Base-by-base conservation (phyloP, 2,329 filamentous ascomycete species). In the Claviceps fusiformis region DNA sequence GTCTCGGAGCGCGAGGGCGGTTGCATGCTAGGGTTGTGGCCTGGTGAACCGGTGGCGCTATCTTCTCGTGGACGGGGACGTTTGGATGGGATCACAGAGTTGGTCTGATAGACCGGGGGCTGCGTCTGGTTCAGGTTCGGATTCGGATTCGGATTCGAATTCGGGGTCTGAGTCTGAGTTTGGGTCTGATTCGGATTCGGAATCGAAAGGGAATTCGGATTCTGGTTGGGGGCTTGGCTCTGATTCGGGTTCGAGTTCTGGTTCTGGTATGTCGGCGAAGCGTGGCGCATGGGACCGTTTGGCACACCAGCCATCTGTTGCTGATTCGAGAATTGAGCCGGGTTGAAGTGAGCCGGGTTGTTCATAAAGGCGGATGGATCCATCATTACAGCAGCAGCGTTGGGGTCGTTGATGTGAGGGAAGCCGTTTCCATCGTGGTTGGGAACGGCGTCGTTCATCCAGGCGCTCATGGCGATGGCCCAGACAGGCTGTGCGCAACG, bases 1-100 rank as follows among this genome's bases (percentile, higher is more conserved):
- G 92, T 97, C 67, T 95, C 91, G 63, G 92, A 92, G 70, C 92
- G 88, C 71, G 92, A 95, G 29, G 82, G 83, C 51, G 88, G 86
- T 35, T 89, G 71, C 72, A 87, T 87, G 60, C 81, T 82, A 5
- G 85, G 80, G 55, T 85, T 83, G 66, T 85, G 87, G 64, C 85
- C 80, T 54, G 92, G 90, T 37, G 90, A 95, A 67, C 87, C 85
- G 61, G 84, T 85, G 65, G 93, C 79, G 65, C 85, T 91, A 70
- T 96, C 91, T 71, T 95, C 89, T 66, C 82, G 77, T 53, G 87
- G 86, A 50, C 88, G 81, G 54, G 87, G 81, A 64, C 93, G 83
- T 73, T 97, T 98, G 27, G 91, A 92, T 56, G 92, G 92, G 62
- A 95, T 85, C 64, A 95, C 83, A 50, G 86, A 79, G 71, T 88